Conservation (phyloP, 352 stramenopile species). For the Elongisporangium prolatum region DNA sequence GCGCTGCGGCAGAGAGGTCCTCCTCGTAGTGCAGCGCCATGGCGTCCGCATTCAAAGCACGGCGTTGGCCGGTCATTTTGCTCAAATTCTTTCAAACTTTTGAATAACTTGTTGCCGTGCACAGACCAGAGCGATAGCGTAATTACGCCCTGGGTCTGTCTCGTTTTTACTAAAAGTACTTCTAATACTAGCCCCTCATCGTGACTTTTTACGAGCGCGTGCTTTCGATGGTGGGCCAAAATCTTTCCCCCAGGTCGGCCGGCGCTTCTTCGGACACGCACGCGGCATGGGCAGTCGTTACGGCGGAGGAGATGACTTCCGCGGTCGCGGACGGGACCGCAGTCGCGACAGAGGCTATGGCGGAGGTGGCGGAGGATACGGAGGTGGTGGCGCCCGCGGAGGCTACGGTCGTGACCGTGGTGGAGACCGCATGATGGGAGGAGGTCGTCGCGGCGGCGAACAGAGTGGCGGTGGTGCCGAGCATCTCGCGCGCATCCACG, state of each 20-base stretch:
- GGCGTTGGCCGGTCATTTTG: background rate
- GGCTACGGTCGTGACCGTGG: conserved; percentile 35
- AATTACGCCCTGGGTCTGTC: conserved; percentile 3
- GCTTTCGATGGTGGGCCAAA: conserved; percentile 9
- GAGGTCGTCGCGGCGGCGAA: conserved; percentile 46
- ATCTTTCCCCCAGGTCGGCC: conserved; percentile 3
- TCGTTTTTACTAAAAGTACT: background rate
- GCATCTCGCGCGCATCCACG: conserved; percentile 96
- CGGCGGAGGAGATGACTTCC: conserved; percentile 53
- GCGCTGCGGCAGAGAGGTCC: conserved; percentile 14
- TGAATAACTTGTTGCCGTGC: conserved; percentile 9
- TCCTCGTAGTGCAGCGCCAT: conserved; percentile 30
- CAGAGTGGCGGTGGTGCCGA: conserved; percentile 86
- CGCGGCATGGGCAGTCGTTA: conserved; percentile 60
- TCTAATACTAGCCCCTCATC: background rate
- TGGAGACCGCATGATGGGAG: conserved; percentile 41
- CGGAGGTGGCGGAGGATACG: conserved; percentile 20
- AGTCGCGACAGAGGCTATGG: conserved; percentile 61
- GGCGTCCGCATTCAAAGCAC: background rate
- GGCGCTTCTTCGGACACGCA: conserved; percentile 2
- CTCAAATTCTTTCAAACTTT: conserved; percentile 3
- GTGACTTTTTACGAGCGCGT: conserved; percentile 7
- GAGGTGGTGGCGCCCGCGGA: conserved; percentile 29
- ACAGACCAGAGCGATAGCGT: background rate
- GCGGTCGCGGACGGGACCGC: conserved; percentile 59